phyloP scores from a whole-genome alignment of 1,284 basidiomycete genomes.

The Cryptococcus sp. region DNA sequence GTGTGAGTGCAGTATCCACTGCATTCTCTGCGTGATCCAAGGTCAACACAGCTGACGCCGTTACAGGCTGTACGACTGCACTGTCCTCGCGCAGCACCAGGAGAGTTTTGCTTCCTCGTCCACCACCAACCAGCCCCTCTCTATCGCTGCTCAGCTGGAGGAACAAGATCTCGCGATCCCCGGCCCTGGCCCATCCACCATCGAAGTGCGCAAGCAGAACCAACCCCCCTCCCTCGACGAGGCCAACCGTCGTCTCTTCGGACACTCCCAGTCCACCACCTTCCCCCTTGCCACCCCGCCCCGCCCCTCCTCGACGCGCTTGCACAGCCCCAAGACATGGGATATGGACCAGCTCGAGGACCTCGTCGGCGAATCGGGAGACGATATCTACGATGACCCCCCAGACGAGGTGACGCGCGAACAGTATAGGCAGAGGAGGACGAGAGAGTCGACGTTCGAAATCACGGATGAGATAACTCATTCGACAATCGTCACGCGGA shows the following conservation, averaged over 20 bases:
- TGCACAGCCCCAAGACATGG: constrained; percentile 1
- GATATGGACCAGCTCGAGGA: constrained; percentile 35
- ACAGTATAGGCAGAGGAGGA: constrained; percentile 21
- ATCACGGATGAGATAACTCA: constrained; percentile 50
- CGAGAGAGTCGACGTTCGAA: constrained; percentile 46
- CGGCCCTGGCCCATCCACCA: constrained; percentile 17
- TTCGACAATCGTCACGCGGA: constrained; percentile 35
- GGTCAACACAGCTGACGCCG: constrained; percentile 4
- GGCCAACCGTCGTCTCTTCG: constrained; percentile 7
- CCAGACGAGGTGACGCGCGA: constrained; percentile 23
- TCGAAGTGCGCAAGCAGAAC: neutral
- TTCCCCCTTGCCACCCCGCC: neutral
- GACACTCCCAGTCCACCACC: neutral
- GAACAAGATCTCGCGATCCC: neutral
- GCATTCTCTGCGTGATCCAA: no score
- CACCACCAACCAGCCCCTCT: neutral
- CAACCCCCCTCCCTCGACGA: constrained; percentile 4
- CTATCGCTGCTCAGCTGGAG: neutral
- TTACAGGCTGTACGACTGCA: constrained; percentile 52
- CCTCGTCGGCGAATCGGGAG: constrained; percentile 35
- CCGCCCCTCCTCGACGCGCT: neutral
- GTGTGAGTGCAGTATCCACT: constrained; percentile 37
- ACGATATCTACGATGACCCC: constrained; percentile 29
- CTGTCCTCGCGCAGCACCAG: constrained; percentile 47
- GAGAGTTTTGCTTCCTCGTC: constrained; percentile 27